These are phyloP conservation scores for Sugiyamaella floridensis DNA, from an alignment of 805 yeast genomes.

Conservation along the genomic window DNA sequence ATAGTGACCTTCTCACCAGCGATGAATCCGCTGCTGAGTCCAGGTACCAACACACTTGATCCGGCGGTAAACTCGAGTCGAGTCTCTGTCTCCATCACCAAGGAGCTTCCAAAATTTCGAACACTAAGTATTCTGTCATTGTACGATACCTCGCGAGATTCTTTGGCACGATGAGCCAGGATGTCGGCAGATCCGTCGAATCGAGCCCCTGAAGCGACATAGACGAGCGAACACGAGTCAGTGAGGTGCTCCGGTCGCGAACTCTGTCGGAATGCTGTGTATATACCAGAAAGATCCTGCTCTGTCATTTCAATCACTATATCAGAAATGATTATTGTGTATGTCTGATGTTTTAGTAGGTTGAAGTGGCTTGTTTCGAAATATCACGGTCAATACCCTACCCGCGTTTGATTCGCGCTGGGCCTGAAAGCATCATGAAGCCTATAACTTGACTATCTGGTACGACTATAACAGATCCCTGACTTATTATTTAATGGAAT, in stretches of 20 bases:
- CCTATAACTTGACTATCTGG: too few relatives aligned
- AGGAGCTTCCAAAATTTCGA: slow-evolving; percentile 8
- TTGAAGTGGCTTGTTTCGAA: too few relatives aligned
- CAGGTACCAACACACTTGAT: slow-evolving; percentile 22
- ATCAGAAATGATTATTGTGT: too few relatives aligned
- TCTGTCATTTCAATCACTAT: neutral
- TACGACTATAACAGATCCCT: too few relatives aligned
- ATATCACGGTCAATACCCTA: too few relatives aligned
- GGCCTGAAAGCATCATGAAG: too few relatives aligned
- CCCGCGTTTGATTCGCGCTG: too few relatives aligned
- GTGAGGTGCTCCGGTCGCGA: slow-evolving; percentile 8
- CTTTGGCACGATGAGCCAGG: slow-evolving; percentile 15
- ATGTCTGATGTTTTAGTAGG: too few relatives aligned
- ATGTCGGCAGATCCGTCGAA: slow-evolving; percentile 16
- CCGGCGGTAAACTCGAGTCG: slow-evolving; percentile 23
- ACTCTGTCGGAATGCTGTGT: slow-evolving; percentile 8
- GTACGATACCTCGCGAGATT: slow-evolving; percentile 14
- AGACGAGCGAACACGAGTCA: slow-evolving; percentile 11
- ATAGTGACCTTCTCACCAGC: slow-evolving; percentile 21
- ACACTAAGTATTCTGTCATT: slow-evolving; percentile 15
- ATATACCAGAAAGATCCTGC: slow-evolving; percentile 2
- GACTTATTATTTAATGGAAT: too few relatives aligned
- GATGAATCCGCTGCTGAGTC: slow-evolving; percentile 23
- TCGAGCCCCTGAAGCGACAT: slow-evolving; percentile 18
- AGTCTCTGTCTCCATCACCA: slow-evolving; percentile 23